A percentile compares a stretch with the other conserved stretches of the same genome.
phyloP scores from a whole-genome alignment of 805 yeast genomes.

The Kodamaea sagamina region DNA sequence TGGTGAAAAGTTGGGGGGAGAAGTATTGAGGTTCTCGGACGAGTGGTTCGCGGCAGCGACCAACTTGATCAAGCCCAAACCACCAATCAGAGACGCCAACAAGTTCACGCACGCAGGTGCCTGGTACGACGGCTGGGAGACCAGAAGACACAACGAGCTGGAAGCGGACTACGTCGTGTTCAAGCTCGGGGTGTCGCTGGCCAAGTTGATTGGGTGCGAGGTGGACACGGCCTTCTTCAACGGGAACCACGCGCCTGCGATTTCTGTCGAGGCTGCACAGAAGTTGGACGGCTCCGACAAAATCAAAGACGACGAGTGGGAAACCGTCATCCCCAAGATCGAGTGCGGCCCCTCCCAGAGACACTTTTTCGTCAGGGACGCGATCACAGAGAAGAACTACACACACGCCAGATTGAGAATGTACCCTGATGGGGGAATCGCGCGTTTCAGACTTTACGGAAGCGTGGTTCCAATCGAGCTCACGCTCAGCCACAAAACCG shows the following conservation, averaged over 20 bases:
- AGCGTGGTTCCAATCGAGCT: slow-evolving; percentile 58
- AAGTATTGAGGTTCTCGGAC: slow-evolving; percentile 68
- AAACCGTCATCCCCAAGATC: slow-evolving; percentile 59
- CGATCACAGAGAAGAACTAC: slow-evolving; percentile 60
- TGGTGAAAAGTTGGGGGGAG: slow-evolving; percentile 82
- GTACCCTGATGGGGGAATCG: slow-evolving; percentile 99
- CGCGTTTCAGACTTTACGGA: slow-evolving; percentile 89
- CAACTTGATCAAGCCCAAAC: slow-evolving; percentile 77
- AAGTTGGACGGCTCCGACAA: slow-evolving; percentile 36
- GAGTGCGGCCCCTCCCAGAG: slow-evolving; percentile 90
- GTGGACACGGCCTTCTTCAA: slow-evolving; percentile 91
- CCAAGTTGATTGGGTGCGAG: slow-evolving; percentile 78
- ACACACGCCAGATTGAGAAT: slow-evolving; percentile 83
- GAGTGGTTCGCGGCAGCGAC: slow-evolving; percentile 96
- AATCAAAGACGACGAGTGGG: slow-evolving; percentile 58
- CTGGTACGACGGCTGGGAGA: slow-evolving; percentile 99
- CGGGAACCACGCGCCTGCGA: slow-evolving; percentile 93
- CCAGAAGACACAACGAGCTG: slow-evolving; percentile 85
- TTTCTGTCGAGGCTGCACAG: slow-evolving; percentile 75
- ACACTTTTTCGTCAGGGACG: slow-evolving; percentile 72
- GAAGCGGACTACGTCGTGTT: slow-evolving; percentile 88
- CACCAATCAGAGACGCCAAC: slow-evolving; percentile 81
- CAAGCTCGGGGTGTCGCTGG: slow-evolving; percentile 80
- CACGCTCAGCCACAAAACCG: slow-evolving; percentile 2
- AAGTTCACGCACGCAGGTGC: slow-evolving; percentile 84